These are phyloP conservation scores for Fragaria ananassa DNA, from an alignment of 306 rosid genomes.

Conservation along the genomic window DNA sequence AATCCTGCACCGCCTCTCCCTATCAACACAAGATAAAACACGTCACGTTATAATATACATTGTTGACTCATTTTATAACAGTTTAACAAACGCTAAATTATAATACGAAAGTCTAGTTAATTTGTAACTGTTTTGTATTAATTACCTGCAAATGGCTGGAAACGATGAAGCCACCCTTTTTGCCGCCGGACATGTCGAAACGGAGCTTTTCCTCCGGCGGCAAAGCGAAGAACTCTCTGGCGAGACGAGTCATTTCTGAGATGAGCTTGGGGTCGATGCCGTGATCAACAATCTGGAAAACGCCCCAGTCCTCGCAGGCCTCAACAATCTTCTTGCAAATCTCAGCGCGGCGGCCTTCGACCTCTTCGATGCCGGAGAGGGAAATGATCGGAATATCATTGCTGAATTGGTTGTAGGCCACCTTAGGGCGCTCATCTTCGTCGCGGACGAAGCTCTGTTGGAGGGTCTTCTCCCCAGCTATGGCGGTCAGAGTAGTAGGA, in stretches of 20 bases:
- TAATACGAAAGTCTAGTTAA: not conserved
- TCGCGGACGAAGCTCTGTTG: constrained; percentile 59
- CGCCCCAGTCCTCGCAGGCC: constrained; percentile 90
- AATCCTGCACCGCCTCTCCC: constrained; percentile 77
- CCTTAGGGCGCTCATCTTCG: constrained; percentile 83
- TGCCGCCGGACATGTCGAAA: constrained; percentile 88
- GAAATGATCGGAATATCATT: constrained; percentile 75
- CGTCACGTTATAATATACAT: not conserved
- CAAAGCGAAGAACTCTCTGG: constrained; percentile 63
- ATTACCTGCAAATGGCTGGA: constrained; percentile 86
- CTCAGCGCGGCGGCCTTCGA: constrained; percentile 37
- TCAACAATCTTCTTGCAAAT: constrained; percentile 59
- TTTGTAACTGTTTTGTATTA: not conserved
- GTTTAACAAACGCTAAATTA: not conserved
- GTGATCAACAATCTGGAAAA: constrained; percentile 81
- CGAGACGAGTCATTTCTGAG: constrained; percentile 58
- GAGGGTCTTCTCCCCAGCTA: constrained; percentile 53
- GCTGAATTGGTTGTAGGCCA: constrained; percentile 76
- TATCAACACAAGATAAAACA: not conserved
- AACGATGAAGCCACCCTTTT: constrained; percentile 88
- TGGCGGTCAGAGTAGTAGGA: constrained; percentile 50
- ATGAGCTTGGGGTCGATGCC: constrained; percentile 56
- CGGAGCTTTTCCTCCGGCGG: constrained; percentile 80
- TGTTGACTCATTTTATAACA: not conserved
- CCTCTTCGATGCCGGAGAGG: constrained; percentile 58